Percentiles rank a stretch among this genome's conserved stretches.
phyloP scores from a whole-genome alignment of 225 moss, liverwort and hornwort species.

The Marchantia paleacea region DNA sequence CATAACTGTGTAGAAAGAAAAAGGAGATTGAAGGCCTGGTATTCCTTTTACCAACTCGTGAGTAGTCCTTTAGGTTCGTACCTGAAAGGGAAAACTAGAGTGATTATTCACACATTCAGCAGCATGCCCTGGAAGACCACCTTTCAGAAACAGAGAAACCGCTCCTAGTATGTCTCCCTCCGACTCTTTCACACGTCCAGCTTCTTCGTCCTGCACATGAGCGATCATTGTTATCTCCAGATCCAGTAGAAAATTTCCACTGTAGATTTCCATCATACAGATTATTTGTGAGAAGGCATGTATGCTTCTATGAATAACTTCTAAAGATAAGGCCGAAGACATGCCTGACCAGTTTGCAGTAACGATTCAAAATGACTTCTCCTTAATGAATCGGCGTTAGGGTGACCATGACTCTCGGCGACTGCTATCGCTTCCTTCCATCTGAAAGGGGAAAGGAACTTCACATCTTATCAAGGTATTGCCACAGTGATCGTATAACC shows the following conservation, averaged over 20 bases:
- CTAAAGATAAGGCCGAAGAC: background rate
- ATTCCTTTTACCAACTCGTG: background rate
- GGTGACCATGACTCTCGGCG: constrained; percentile 81
- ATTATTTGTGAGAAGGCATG: too few species aligned
- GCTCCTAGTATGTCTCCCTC: constrained; percentile 77
- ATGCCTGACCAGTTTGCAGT: constrained; percentile 79
- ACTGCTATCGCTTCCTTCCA: constrained; percentile 86
- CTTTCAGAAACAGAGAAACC: constrained; percentile 70
- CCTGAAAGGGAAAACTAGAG: constrained; percentile 57
- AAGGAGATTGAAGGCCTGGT: too few species aligned
- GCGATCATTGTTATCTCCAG: background rate
- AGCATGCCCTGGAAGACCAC: constrained; percentile 77
- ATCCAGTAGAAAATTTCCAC: background rate
- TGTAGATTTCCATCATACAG: background rate
- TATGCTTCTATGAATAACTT: too few species aligned
- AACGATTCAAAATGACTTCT: constrained; percentile 74
- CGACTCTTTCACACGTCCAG: constrained; percentile 72
- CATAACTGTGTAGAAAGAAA: too few species aligned
- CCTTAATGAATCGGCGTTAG: constrained; percentile 62
- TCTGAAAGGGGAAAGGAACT: constrained; percentile 26
- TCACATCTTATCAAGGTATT: background rate
- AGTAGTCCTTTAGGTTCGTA: constrained; percentile 16
- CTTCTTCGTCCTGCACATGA: constrained; percentile 73
- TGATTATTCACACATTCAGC: constrained; percentile 75
- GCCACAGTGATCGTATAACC: background rate